Evolutionary conservation across 768 basidiomycete genomes (phyloP), one percentile per base, ranked within the genome.

Genomic region (Serendipita sp.): DNA sequence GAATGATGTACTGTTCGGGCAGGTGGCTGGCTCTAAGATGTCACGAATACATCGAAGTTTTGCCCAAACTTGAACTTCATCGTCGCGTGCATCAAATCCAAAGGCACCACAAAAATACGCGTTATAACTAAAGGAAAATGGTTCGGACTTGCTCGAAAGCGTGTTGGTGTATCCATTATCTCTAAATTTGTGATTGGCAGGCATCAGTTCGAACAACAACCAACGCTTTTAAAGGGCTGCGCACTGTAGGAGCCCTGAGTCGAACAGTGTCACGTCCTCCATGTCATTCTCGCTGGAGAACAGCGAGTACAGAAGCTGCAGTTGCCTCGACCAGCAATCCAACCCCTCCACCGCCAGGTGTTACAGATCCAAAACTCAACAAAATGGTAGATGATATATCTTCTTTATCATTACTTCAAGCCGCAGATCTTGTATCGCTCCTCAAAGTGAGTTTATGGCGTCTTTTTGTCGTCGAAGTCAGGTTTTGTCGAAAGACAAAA

Each of bases 301-400:
- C 35, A 8, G 28, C 56, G 16, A 37, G 28, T 32, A 60, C 56
- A 60, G 56, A 60, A 60, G 56, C 56, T 30, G 48, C 48, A 8
- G 48, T 16, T 53, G 28, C 56, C 16, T 28, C 56, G 32, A 28
- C 30, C 16, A 34, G 28, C 30, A 28, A 8, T n/a, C 16, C 28
- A n/a, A 38, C 5, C n/a, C n/a, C 56, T 30, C 28, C 56, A 10
- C 56, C 56, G 24, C 56, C 56, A 28, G 28, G 28, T 30, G 56
- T 37, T n/a, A 35, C 28, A 3, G 84, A 92, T 73, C 82, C 90
- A 24, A 83, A 80, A 70, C 80, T 99, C 68, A 78, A 76, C 58
- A 82, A 83, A 66, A 87, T 99, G 71, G 96, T 99, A 32, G 92
- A 98, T 73, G 87, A 92, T 73, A 97, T 99, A 69, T 89, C 92